Evolutionary conservation across 768 basidiomycete species (phyloP).

Genomic region (Podaxis sp.): DNA sequence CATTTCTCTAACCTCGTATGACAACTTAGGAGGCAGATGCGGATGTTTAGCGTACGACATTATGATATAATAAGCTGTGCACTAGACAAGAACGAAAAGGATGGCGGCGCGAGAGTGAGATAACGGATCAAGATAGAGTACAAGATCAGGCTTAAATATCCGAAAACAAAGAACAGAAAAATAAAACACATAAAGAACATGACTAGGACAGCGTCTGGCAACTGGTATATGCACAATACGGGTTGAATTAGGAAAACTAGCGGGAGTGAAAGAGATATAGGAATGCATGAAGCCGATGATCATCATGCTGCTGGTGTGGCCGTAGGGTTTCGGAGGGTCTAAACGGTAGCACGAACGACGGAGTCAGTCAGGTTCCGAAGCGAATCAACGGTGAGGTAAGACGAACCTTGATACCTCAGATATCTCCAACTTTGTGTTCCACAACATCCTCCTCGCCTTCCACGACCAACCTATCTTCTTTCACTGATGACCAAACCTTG

Average conservation of each 20-base stretch:
- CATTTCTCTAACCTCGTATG: background rate
- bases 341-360: background rate
- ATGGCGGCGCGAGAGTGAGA: background rate
- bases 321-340: slow-evolving; percentile 49
- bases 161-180: background rate
- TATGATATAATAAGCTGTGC: slow-evolving; percentile 13
- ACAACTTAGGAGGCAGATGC: background rate
- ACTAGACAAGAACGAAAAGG: background rate
- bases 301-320: slow-evolving; percentile 36
- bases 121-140: background rate
- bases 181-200: background rate
- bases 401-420: slow-evolving; percentile 75
- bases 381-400: background rate
- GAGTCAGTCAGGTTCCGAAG: slow-evolving; percentile 7
- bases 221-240: background rate
- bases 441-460: slow-evolving; percentile 25
- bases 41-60: slow-evolving; percentile 21
- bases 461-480: slow-evolving; percentile 37
- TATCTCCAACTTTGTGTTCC: slow-evolving; percentile 57
- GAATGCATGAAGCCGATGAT: background rate
- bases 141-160: slow-evolving; percentile 4
- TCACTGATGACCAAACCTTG: slow-evolving; percentile 64
- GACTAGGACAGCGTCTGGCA: slow-evolving; percentile 14
- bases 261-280: background rate
- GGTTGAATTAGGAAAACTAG: background rate